These are phyloP conservation scores for Arthrobotrys musiformis DNA, from an alignment of 2,329 filamentous ascomycete genomes.

Conservation along the genomic window DNA sequence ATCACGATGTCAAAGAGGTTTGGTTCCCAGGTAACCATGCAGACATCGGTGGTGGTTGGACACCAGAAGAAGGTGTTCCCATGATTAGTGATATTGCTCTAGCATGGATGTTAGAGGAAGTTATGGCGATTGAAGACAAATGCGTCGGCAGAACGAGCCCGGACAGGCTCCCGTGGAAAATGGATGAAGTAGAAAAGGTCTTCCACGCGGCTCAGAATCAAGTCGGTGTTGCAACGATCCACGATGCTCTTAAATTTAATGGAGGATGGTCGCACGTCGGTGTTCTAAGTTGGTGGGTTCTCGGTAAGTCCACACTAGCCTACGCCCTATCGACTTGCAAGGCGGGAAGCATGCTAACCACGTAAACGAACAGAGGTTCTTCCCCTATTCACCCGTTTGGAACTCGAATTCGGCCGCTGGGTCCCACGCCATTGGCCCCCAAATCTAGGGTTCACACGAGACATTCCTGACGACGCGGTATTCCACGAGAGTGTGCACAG, in stretches of 20 bases:
- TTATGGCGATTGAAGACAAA: conserved; percentile 60
- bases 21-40: conserved; percentile 84
- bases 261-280: conserved; percentile 59
- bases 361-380: conserved; percentile 60
- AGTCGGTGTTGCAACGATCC: conserved; percentile 57
- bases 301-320: conserved; percentile 57
- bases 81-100: conserved; percentile 67
- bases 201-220: conserved; percentile 44
- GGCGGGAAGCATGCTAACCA: conserved; percentile 6
- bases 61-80: conserved; percentile 47
- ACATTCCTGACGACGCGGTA: conserved; percentile 61
- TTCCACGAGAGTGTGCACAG: conserved; percentile 61
- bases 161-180: conserved; percentile 50
- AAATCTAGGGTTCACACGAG: conserved; percentile 61
- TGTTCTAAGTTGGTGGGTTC: conserved; percentile 62
- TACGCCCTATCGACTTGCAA: neutral
- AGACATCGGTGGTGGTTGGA: conserved; percentile 82
- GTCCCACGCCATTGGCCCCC: conserved; percentile 61
- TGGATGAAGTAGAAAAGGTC: conserved; percentile 56
- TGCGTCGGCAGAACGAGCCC: conserved; percentile 41
- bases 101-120: conserved; percentile 68
- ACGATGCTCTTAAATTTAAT: conserved; percentile 61
- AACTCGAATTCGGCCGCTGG: conserved; percentile 62
- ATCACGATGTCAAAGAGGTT: conserved; percentile 81
- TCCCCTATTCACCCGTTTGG: conserved; percentile 62